Conservation (phyloP, 164 flowering plant genomes). For the Buxus sempervirens region DNA sequence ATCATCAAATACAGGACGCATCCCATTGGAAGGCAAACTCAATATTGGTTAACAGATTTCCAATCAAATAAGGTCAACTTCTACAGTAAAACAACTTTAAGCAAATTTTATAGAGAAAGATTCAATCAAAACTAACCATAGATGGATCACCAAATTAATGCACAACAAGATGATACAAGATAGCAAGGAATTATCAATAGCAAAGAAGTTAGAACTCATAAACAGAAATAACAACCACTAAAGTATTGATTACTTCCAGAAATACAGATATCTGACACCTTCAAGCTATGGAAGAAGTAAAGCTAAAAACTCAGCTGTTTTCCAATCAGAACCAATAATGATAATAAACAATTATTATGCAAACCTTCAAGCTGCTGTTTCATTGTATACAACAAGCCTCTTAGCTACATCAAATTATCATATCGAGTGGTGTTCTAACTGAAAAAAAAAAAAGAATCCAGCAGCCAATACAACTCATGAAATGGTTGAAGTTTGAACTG, state of each 20-base stretch:
- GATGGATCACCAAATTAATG: not conserved
- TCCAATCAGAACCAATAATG: slow-evolving; percentile 7
- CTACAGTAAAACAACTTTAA: slow-evolving; percentile 7
- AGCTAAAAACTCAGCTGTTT: not conserved
- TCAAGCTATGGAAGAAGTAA: not conserved
- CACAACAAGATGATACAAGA: not conserved
- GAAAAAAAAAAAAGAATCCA: slow-evolving; percentile 26
- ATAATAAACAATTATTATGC: slow-evolving; percentile 9
- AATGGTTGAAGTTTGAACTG: slow-evolving; percentile 19
- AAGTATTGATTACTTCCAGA: not conserved
- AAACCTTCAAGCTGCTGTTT: slow-evolving; percentile 25
- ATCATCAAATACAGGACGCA: slow-evolving; percentile 25
- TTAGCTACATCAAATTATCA: slow-evolving; percentile 13
- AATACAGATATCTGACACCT: not conserved
- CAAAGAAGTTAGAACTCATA: not conserved
- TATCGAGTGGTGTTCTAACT: slow-evolving; percentile 14
- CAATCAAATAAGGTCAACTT: slow-evolving; percentile 17
- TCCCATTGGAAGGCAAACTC: slow-evolving; percentile 15
- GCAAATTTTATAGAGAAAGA: not conserved
- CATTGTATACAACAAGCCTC: slow-evolving; percentile 16
- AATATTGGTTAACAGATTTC: slow-evolving; percentile 13
- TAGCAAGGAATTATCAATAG: not conserved
- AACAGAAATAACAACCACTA: not conserved
- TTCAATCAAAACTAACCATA: not conserved
- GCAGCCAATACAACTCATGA: slow-evolving; percentile 21